Evolutionary conservation across 75 land plant species (phyloP).

Genomic region (Cryptomeria japonica): DNA sequence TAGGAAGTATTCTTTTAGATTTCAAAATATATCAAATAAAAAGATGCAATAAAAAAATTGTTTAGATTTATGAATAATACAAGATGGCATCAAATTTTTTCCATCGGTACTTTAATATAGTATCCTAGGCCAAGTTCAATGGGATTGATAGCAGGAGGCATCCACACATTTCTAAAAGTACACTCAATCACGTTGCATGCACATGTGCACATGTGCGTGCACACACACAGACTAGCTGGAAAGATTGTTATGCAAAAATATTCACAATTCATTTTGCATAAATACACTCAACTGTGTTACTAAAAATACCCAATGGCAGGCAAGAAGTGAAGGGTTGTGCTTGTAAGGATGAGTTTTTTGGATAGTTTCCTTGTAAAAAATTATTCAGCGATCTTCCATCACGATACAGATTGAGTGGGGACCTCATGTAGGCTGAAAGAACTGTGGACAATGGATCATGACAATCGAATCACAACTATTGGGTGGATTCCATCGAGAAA

Average conservation of each 20-base stretch:
- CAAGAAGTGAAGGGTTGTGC: neutral
- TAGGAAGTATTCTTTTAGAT: neutral
- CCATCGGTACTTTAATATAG: neutral
- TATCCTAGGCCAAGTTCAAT: neutral
- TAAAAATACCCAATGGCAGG: neutral
- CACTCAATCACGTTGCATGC: no score
- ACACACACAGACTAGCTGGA: no score
- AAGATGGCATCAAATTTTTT: neutral
- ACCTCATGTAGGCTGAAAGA: neutral
- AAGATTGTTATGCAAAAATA: no score
- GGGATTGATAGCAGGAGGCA: neutral
- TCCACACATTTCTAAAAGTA: no score
- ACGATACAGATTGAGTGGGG: neutral
- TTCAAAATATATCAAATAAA: neutral
- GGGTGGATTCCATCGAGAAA: neutral
- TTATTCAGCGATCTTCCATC: neutral
- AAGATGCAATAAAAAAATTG: neutral
- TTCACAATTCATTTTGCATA: no score
- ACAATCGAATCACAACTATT: neutral
- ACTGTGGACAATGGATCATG: neutral
- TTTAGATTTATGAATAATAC: neutral
- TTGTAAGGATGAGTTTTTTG: neutral
- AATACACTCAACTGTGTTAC: no score
- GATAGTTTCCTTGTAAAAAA: neutral
- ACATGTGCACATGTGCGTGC: no score